phyloP scores from a whole-genome alignment of 495 filamentous ascomycete species.

The Aspergillus sclerotioniger region DNA sequence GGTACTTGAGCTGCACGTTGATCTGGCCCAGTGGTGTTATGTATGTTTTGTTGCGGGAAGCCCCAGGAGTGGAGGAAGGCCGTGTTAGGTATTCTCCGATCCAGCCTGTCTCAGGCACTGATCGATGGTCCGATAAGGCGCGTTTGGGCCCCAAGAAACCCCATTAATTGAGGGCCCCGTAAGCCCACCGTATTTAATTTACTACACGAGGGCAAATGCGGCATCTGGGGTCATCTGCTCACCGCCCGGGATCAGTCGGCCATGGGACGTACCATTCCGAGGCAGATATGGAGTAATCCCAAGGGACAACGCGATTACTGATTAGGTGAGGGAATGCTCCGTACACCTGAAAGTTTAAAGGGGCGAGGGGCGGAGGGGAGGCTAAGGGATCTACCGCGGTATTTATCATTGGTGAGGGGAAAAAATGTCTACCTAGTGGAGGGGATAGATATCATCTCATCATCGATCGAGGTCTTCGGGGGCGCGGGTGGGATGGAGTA shows the following conservation, averaged over 20 bases:
- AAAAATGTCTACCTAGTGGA: too few species aligned
- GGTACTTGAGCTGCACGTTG: background rate
- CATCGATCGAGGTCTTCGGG: background rate
- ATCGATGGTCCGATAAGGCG: conserved; percentile 1
- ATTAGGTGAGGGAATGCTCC: too few species aligned
- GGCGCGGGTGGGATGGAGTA: background rate
- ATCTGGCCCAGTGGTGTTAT: background rate
- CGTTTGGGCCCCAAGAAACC: background rate
- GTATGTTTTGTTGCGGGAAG: background rate
- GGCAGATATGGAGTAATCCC: too few species aligned
- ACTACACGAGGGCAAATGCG: background rate
- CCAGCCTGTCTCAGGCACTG: background rate
- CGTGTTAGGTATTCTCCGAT: background rate
- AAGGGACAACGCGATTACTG: too few species aligned
- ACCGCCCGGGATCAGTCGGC: background rate
- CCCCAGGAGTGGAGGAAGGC: background rate
- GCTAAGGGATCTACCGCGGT: too few species aligned
- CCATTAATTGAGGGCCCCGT: conserved; percentile 1
- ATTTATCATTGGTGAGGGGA: too few species aligned
- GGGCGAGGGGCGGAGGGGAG: too few species aligned
- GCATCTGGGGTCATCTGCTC: background rate
- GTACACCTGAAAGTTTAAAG: too few species aligned
- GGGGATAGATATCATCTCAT: background rate
- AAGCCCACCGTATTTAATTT: background rate
- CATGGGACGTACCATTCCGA: background rate